phyloP scores from a whole-genome alignment of 2,329 filamentous ascomycete species.

The Colletotrichum camelliae region DNA sequence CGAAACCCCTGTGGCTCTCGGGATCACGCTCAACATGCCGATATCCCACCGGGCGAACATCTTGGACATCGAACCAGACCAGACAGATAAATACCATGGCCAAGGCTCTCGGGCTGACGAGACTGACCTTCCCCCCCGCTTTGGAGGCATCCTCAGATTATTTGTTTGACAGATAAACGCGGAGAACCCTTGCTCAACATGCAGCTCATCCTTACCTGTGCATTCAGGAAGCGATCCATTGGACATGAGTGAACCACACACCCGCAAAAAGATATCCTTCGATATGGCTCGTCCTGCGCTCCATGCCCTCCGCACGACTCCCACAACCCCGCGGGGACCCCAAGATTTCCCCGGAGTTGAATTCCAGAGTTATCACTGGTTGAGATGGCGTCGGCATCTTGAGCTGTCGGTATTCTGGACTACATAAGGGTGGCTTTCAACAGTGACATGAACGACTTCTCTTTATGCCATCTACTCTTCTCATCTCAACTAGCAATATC shows the following conservation, averaged over 20 bases:
- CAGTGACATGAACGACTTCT: not conserved
- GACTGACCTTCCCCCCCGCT: not conserved
- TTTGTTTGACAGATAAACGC: not conserved
- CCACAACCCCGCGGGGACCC: not conserved
- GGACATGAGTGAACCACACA: not conserved
- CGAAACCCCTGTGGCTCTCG: not conserved
- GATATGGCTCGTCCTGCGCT: not conserved
- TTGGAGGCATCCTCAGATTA: not conserved
- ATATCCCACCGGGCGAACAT: not conserved
- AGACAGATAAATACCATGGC: not conserved
- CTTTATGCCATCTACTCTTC: no score
- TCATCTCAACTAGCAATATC: not conserved
- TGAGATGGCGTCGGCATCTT: not conserved
- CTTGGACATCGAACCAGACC: not conserved
- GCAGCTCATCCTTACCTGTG: not conserved
- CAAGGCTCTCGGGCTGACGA: not conserved
- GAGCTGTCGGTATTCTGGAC: not conserved
- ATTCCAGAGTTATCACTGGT: not conserved
- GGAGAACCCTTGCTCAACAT: not conserved
- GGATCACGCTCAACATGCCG: not conserved
- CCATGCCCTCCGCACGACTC: not conserved
- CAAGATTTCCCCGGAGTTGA: not conserved
- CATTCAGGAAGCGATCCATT: not conserved
- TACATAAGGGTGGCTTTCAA: not conserved
- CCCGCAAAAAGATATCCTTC: not conserved